Percentiles rank a stretch among this genome's conserved stretches.
These are phyloP conservation scores for Chrysoporthe deuterocubensis DNA, from an alignment of 2,329 filamentous ascomycete species.

Conservation along the genomic window DNA sequence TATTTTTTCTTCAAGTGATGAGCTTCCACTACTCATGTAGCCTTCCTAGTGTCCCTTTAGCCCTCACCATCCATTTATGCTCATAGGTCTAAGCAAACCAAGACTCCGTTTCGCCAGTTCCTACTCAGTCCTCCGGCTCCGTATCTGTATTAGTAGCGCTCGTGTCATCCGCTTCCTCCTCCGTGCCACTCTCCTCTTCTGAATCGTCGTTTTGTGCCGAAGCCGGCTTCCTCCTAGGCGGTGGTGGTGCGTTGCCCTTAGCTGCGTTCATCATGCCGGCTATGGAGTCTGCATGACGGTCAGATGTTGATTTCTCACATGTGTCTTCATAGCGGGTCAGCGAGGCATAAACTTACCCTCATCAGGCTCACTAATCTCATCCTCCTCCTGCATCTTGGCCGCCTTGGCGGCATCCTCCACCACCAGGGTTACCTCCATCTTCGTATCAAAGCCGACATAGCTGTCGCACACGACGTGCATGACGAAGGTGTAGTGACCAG, in stretches of 20 bases:
- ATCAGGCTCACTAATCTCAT: slow-evolving; percentile 97
- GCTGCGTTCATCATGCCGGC: slow-evolving; percentile 89
- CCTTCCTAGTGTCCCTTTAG: not conserved
- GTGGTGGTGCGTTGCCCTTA: slow-evolving; percentile 67
- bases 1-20: not conserved
- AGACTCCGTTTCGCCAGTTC: slow-evolving; percentile 10
- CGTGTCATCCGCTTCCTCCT: slow-evolving; percentile 70
- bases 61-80: not conserved
- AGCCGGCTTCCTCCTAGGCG: slow-evolving; percentile 57
- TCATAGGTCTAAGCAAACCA: not conserved
- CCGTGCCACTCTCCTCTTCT: slow-evolving; percentile 83
- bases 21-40: not conserved
- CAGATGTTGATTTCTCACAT: slow-evolving; percentile 34
- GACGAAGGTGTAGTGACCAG: slow-evolving; percentile 91
- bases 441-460: slow-evolving; percentile 92
- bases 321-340: not conserved
- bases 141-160: slow-evolving; percentile 73
- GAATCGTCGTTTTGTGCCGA: slow-evolving; percentile 57
- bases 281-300: slow-evolving; percentile 69
- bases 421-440: slow-evolving; percentile 84
- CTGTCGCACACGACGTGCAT: slow-evolving; percentile 94
- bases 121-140: slow-evolving; percentile 59
- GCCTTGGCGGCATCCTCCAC: slow-evolving; percentile 91
- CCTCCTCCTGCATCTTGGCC: slow-evolving; percentile 77
- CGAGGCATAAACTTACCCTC: slow-evolving; percentile 71